Percentiles rank a stretch among this genome's conserved stretches.
phyloP scores from a whole-genome alignment of 306 rosid species.

The Prunus persica region Prunus_persica_NCBIv2 NC_034016.1:1179001-1179500 shows the following conservation, averaged over 20 bases:
- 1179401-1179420: conserved; percentile 48
- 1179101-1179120: neutral
- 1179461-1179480: conserved; percentile 66
- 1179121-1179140: too few species aligned
- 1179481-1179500: conserved; percentile 21
- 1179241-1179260: too few species aligned
- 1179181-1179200: too few species aligned
- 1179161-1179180: too few species aligned
- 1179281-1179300: too few species aligned
- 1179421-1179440: conserved; percentile 51
- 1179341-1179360: conserved; percentile 69
- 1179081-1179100: conserved; percentile 51
- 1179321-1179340: conserved; percentile 52
- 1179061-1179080: conserved; percentile 60
- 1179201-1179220: too few species aligned
- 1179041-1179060: conserved; percentile 59
- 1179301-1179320: conserved; percentile 21
- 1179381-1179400: conserved; percentile 49
- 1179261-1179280: too few species aligned
- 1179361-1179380: conserved; percentile 73
- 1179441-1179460: conserved; percentile 52
- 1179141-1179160: too few species aligned
- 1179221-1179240: too few species aligned
- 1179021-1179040: conserved; percentile 61
- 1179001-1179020: conserved; percentile 57